A percentile compares a stretch with the other conserved stretches of the same genome.
phyloP scores from a whole-genome alignment of 2,329 filamentous ascomycete species.

The Hymenoscyphus linearis region DNA sequence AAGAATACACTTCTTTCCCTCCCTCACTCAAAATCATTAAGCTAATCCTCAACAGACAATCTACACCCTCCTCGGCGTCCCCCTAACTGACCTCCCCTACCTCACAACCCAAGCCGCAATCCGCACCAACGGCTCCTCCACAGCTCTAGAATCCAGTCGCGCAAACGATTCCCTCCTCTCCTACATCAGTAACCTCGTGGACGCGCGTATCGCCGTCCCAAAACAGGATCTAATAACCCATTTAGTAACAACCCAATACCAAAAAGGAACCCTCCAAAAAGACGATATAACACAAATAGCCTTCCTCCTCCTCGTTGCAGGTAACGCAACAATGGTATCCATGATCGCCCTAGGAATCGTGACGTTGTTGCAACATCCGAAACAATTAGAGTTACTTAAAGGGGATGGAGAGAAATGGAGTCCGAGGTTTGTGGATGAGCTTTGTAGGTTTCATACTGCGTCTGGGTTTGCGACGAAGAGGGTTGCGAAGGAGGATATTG shows the following conservation, averaged over 20 bases:
- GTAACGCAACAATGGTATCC: conserved; percentile 48
- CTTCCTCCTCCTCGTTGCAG: conserved; percentile 45
- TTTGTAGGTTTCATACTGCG: conserved; percentile 44
- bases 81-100: conserved; percentile 41
- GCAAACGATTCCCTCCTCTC: conserved; percentile 42
- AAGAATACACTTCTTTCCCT: conserved; percentile 13
- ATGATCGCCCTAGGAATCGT: conserved; percentile 45
- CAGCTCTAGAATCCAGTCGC: conserved; percentile 40
- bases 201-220: conserved; percentile 36
- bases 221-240: conserved; percentile 43
- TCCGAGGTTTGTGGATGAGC: conserved; percentile 41
- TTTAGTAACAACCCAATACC: conserved; percentile 27
- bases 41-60: conserved; percentile 40
- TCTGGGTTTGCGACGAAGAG: conserved; percentile 43
- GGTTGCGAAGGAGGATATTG: conserved; percentile 43
- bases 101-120: conserved; percentile 43
- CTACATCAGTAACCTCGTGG: conserved; percentile 41
- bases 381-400: conserved; percentile 39
- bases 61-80: conserved; percentile 45
- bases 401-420: conserved; percentile 28
- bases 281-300: conserved; percentile 39
- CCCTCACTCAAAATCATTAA: not conserved
- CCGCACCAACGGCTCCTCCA: conserved; percentile 42
- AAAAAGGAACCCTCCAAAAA: conserved; percentile 30
- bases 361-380: conserved; percentile 39